These are phyloP conservation scores for Russula olivacea DNA, from an alignment of 768 basidiomycete species.

Conservation along the genomic window DNA sequence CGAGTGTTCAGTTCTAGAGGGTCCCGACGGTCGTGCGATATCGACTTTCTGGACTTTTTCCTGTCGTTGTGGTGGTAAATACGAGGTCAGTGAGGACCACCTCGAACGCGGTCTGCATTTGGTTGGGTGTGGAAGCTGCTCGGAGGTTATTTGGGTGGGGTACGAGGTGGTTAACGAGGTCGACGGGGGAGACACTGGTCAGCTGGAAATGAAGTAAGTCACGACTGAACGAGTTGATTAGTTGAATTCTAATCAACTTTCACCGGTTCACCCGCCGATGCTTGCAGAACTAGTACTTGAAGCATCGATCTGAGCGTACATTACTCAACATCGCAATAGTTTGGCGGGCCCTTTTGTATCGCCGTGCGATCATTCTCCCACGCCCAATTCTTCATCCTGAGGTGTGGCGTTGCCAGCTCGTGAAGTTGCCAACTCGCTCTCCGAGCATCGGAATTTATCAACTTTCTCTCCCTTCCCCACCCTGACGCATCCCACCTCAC, in stretches of 20 bases:
- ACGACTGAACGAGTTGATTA: neutral
- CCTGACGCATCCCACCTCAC: too few species aligned
- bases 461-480: too few species aligned
- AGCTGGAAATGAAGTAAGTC: neutral
- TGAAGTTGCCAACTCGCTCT: neutral
- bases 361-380: too few species aligned
- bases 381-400: neutral
- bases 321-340: too few species aligned
- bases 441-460: neutral
- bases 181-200: neutral
- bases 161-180: constrained; percentile 50
- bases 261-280: neutral
- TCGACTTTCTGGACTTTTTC: constrained; percentile 52
- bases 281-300: neutral
- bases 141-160: constrained; percentile 82
- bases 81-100: constrained; percentile 48
- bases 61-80: constrained; percentile 72
- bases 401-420: too few species aligned
- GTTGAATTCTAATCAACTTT: neutral
- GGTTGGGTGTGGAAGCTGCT: constrained; percentile 67
- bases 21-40: constrained; percentile 33
- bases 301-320: neutral
- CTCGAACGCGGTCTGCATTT: constrained; percentile 72
- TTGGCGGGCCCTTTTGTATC: neutral
- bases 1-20: constrained; percentile 31